Conservation (phyloP, 805 yeast genomes). For the Metschnikowia vanudenii region DNA sequence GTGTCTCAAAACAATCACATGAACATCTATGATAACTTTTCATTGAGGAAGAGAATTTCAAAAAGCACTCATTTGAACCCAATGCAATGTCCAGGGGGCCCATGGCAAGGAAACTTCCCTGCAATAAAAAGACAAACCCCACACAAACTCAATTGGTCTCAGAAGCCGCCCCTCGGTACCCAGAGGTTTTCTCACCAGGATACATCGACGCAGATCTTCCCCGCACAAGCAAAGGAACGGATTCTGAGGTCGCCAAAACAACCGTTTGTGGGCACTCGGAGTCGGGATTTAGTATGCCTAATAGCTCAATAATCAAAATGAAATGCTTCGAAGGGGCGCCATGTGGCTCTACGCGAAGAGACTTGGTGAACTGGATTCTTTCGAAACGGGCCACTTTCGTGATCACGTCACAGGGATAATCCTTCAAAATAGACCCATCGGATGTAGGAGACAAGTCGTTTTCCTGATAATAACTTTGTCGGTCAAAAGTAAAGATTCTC, state of each 20-base stretch:
- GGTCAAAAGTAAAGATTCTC: conserved; percentile 49
- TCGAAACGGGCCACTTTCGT: conserved; percentile 64
- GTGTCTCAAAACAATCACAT: no score
- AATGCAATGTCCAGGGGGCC: no score
- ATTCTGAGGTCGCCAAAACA: conserved; percentile 44
- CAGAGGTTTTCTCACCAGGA: conserved; percentile 12
- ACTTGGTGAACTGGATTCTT: conserved; percentile 59
- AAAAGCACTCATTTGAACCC: no score
- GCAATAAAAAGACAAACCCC: no score
- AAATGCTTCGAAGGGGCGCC: conserved; percentile 38
- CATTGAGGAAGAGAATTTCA: no score
- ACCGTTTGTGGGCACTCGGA: conserved; percentile 21
- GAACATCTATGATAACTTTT: no score
- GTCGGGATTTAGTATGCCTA: conserved; percentile 43
- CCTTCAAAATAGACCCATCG: conserved; percentile 6
- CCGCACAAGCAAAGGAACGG: conserved; percentile 59
- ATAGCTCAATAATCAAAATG: conserved; percentile 50
- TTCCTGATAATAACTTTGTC: conserved; percentile 1
- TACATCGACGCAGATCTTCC: conserved; percentile 68
- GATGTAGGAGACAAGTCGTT: background rate
- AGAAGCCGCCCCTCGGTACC: conserved; percentile 6
- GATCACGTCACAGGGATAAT: conserved; percentile 8
- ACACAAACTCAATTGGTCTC: background rate
- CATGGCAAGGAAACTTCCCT: no score
- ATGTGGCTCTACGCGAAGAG: conserved; percentile 44